Evolutionary conservation across 306 rosid genomes (phyloP).

Genomic region (Pterocarpus santalinus): DNA sequence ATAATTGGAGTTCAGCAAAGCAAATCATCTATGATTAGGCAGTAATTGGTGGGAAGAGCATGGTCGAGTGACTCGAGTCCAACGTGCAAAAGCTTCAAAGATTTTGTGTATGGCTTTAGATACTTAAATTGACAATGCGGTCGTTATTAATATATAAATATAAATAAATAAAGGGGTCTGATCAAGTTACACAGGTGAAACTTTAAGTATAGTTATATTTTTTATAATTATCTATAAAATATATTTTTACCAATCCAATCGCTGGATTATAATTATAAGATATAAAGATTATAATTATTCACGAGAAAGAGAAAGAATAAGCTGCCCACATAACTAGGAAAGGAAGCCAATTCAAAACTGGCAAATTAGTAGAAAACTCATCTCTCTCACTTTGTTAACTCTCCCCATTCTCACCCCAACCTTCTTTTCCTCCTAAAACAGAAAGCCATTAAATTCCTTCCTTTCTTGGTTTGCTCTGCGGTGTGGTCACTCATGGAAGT

Average conservation of each 20-base stretch:
- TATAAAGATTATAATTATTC: conserved; percentile 43
- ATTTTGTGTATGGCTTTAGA: conserved; percentile 42
- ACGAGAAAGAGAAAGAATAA: conserved; percentile 53
- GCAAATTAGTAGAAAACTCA: not conserved
- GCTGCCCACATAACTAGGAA: conserved; percentile 29
- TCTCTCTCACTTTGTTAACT: conserved; percentile 27
- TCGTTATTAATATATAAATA: too few species aligned
- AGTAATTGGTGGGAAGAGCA: not conserved
- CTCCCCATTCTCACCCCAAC: conserved; percentile 37
- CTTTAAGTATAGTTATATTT: too few species aligned
- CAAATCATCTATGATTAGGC: not conserved
- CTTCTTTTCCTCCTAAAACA: conserved; percentile 20
- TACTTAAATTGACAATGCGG: too few species aligned
- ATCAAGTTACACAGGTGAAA: too few species aligned
- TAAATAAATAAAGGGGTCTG: too few species aligned
- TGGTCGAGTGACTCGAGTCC: not conserved
- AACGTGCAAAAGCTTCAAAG: not conserved
- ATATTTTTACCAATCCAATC: too few species aligned
- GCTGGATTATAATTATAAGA: too few species aligned
- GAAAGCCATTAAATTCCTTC: conserved; percentile 34
- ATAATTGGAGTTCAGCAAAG: not conserved
- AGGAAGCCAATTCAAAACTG: conserved; percentile 47
- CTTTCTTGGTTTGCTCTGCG: conserved; percentile 32
- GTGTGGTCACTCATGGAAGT: conserved; percentile 79
- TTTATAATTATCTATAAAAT: too few species aligned